A percentile compares a stretch with the other conserved stretches of the same genome.
Evolutionary conservation across 148 eudicot species (phyloP).

Genomic region (Rheum nobile): DNA sequence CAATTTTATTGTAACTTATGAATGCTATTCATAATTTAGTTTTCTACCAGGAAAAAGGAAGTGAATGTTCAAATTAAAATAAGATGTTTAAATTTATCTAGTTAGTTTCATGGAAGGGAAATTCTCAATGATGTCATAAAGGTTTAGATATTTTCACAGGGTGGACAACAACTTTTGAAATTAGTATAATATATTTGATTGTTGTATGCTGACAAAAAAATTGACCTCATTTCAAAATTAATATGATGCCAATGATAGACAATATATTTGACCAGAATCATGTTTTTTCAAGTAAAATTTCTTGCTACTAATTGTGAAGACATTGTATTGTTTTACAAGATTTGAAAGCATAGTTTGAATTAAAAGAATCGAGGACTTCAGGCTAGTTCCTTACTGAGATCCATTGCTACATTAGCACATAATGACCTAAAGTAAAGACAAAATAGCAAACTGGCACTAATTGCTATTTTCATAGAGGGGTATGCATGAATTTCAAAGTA

Average conservation of each 20-base stretch:
- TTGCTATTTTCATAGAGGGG: background rate
- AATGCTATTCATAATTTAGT: background rate
- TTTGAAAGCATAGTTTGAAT: background rate
- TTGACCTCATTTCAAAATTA: background rate
- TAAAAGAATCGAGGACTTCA: background rate
- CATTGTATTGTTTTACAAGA: background rate
- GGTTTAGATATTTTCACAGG: background rate
- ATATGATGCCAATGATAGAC: background rate
- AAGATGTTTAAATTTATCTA: background rate
- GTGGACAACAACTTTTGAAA: background rate
- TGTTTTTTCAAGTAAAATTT: background rate
- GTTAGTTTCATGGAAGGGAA: background rate
- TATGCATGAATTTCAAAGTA: background rate
- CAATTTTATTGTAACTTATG: background rate
- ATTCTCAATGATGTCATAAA: background rate
- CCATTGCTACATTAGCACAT: background rate
- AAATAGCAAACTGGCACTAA: background rate
- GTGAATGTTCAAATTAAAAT: background rate
- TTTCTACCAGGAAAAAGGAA: background rate
- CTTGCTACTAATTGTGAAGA: background rate
- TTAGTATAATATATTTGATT: background rate
- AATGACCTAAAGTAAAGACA: background rate
- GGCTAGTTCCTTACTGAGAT: background rate
- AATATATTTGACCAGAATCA: background rate
- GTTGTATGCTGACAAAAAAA: background rate